Base-by-base conservation (phyloP, 495 filamentous ascomycete genomes). In the Penicillium malachiteum region DNA sequence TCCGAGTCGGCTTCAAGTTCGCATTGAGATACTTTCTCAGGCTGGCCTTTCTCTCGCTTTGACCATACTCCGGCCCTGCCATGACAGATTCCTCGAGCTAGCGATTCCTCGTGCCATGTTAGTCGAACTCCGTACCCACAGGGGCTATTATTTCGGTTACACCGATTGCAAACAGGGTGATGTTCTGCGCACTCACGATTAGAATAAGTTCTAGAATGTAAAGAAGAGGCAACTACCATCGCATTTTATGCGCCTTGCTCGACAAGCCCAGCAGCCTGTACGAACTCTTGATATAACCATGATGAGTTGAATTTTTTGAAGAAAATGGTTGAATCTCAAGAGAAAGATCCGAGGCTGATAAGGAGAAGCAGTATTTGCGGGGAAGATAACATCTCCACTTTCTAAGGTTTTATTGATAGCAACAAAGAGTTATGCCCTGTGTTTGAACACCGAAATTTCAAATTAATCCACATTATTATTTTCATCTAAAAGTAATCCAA, bases 261-360 rank as follows among this genome's bases (percentile, higher is more conserved):
- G 60, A 40, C 63, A 66, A 35, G 59, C 61, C 58, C 60, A 63
- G 44, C 65, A 63, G 4, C 65, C 60, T 9, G 63, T 66, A 2
- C 53, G 52, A 37, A 49, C 56, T 50, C 56, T 56, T 30, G 60
- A 50, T 47, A 59, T 59, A 26, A 26, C 21, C 21, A 26, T 26
- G 21, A 26, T 26, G 21, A 4, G 1, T 4, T 26, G 21, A 26
- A 26, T 26, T 26, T 26, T 26, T 26, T 1, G 4, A 26, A 26
- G 21, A 26, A 26, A 26, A 26, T 26, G 21, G 21, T 26, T 4
- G 21, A 26, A 26, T 2, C 21, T n/a, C n/a, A n/a, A 26, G 4
- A 26, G 21, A 26, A 26, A 26, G 21, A n/a, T n/a, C n/a, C n/a
- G n/a, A 26, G 21, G 21, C 1, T 2, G 21, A 26, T 26, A 26